Percentiles rank a stretch among this genome's conserved stretches.
Evolutionary conservation across 2,329 filamentous ascomycete species (phyloP).

Genomic region (Sporothrix humicola): DNA sequence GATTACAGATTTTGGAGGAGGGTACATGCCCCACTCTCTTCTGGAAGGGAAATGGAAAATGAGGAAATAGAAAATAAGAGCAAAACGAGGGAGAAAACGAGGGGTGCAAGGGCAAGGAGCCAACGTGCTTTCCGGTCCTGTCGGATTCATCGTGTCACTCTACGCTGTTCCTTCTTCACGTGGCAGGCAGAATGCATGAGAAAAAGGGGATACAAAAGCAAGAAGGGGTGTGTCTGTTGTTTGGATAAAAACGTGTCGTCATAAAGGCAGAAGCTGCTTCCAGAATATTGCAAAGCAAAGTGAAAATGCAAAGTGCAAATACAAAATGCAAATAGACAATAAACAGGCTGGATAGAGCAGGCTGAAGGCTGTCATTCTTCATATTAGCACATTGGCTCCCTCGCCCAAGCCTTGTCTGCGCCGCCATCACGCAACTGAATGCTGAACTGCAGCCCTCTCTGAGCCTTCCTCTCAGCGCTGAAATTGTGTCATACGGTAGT

Average conservation of each 20-base stretch:
- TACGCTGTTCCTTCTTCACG: slow-evolving; percentile 8
- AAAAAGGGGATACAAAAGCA: background rate
- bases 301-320: background rate
- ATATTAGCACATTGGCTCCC: background rate
- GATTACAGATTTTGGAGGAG: too few species aligned
- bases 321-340: background rate
- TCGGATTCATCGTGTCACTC: slow-evolving; percentile 6
- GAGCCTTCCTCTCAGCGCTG: background rate
- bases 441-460: background rate
- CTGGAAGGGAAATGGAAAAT: slow-evolving; percentile 18
- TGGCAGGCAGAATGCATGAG: background rate
- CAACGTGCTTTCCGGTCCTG: background rate
- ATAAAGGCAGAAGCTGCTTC: background rate
- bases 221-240: background rate
- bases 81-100: background rate
- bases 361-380: too few species aligned
- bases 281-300: too few species aligned
- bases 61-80: background rate
- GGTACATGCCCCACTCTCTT: slow-evolving; percentile 2
- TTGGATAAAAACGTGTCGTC: slow-evolving; percentile 3
- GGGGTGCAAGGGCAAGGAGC: background rate
- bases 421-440: slow-evolving; percentile 3
- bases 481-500: background rate
- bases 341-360: background rate
- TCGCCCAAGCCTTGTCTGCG: slow-evolving; percentile 10